These are phyloP conservation scores for Crepidotus variabilis DNA, from an alignment of 768 basidiomycete species.

Conservation along the genomic window DNA sequence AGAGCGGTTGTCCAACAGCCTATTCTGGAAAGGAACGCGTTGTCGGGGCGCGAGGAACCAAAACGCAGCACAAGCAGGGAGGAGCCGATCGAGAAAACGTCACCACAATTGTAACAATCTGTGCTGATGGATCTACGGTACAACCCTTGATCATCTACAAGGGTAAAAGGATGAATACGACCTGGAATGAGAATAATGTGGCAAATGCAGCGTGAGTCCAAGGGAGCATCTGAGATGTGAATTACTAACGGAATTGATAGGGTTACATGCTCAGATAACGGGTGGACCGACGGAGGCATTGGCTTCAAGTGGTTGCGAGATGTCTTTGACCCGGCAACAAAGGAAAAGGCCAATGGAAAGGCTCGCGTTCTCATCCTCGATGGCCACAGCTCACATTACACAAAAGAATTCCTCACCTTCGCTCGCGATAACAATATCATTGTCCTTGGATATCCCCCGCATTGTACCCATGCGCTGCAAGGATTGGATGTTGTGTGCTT, in stretches of 20 bases:
- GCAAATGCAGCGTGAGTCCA: conserved; percentile 15
- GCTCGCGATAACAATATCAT: conserved; percentile 29
- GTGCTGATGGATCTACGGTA: conserved; percentile 29
- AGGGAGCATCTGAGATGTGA: too few species aligned
- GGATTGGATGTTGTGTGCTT: conserved; percentile 42
- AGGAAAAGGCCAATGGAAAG: conserved; percentile 24
- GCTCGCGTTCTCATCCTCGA: conserved; percentile 31
- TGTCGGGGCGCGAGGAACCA: conserved; percentile 16
- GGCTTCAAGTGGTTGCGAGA: conserved; percentile 19
- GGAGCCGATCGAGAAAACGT: conserved; percentile 27
- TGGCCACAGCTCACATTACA: conserved; percentile 39
- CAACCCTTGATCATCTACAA: conserved; percentile 33
- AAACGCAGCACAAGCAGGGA: conserved; percentile 23
- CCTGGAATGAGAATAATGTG: conserved; percentile 30
- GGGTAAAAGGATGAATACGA: conserved; percentile 22
- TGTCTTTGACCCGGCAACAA: conserved; percentile 26
- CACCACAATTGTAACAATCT: conserved; percentile 31
- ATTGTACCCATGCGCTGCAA: conserved; percentile 35
- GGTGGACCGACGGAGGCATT: conserved; percentile 23
- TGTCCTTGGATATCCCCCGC: conserved; percentile 33
- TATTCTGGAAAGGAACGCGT: conserved; percentile 8
- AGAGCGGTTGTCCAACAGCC: conserved; percentile 25
- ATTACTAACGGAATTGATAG: not conserved
- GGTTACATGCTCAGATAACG: conserved; percentile 23
- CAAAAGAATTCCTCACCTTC: conserved; percentile 27